A percentile compares a stretch with the other conserved stretches of the same genome.
These are phyloP conservation scores for Macrotyloma uniflorum DNA, from an alignment of 306 rosid species.

Conservation along the genomic window DNA sequence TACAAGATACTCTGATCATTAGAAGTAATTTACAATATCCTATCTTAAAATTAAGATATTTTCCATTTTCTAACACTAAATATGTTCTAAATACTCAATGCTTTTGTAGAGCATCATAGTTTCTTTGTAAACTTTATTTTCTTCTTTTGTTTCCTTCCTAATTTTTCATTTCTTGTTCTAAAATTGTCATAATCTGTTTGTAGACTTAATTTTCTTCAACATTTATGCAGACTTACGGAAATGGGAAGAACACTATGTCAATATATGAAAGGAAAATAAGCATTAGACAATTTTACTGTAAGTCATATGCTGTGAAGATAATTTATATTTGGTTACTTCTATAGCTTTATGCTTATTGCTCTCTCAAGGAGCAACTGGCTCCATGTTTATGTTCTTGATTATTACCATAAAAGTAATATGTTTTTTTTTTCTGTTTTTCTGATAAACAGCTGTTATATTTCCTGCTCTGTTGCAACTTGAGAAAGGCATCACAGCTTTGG, in stretches of 20 bases:
- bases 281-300: constrained; percentile 82
- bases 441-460: constrained; percentile 67
- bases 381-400: background rate
- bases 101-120: background rate
- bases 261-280: constrained; percentile 88
- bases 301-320: constrained; percentile 40
- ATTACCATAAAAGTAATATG: constrained; percentile 7
- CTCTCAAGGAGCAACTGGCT: background rate
- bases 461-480: constrained; percentile 94
- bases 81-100: background rate
- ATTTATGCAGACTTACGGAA: constrained; percentile 68
- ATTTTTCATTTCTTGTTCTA: constrained; percentile 1
- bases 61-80: background rate
- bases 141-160: background rate
- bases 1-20: background rate
- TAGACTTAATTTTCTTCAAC: constrained; percentile 26
- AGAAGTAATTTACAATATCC: background rate
- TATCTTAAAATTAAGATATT: background rate
- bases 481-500: constrained; percentile 85
- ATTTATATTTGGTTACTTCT: background rate
- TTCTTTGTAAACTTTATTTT: background rate
- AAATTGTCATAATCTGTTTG: constrained; percentile 1
- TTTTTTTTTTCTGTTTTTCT: constrained; percentile 9
- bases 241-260: constrained; percentile 84
- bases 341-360: background rate